These are phyloP conservation scores for Crithidia mellificae DNA, from an alignment of 208 protist genomes.

Conservation along the genomic window DNA sequence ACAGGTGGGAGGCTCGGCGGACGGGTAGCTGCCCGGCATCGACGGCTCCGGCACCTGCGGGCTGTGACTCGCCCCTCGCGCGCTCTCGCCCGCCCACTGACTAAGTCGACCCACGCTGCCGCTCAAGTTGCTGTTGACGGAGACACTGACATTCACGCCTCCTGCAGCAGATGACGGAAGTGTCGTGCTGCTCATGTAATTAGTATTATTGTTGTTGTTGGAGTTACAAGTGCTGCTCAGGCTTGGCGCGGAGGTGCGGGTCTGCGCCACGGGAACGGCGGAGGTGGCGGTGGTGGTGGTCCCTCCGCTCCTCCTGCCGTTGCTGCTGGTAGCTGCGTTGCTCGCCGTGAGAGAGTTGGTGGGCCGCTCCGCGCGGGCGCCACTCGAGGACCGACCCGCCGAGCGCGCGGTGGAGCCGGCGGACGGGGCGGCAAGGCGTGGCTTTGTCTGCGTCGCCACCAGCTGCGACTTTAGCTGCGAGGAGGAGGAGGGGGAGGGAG, in stretches of 20 bases:
- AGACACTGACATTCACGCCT: conserved; percentile 3
- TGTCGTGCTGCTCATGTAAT: too few relatives aligned
- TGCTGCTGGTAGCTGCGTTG: not conserved
- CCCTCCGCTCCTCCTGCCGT: not conserved
- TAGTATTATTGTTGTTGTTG: not conserved
- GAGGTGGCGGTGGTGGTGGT: too few relatives aligned
- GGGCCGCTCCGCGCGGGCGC: too few relatives aligned
- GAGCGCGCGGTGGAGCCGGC: not conserved
- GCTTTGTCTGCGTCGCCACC: not conserved
- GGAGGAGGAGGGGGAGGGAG: too few relatives aligned
- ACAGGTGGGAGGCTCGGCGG: conserved; percentile 23
- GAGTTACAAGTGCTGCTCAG: not conserved
- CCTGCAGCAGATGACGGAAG: not conserved
- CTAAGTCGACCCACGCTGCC: conserved; percentile 21
- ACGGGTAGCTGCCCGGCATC: conserved; percentile 2
- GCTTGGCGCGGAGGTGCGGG: not conserved
- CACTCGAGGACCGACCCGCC: not conserved
- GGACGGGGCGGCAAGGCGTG: conserved; percentile 4
- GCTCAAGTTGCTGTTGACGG: conserved; percentile 14
- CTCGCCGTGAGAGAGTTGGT: too few relatives aligned
- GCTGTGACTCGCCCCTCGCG: conserved; percentile 20
- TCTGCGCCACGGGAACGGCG: not conserved
- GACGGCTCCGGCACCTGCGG: conserved; percentile 26
- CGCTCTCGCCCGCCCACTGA: conserved; percentile 17
- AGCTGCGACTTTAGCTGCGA: not conserved